Evolutionary conservation across 2,329 filamentous ascomycete genomes (phyloP), one percentile per base, ranked within the genome.

Genomic region (Trichocomaceae sp.): DNA sequence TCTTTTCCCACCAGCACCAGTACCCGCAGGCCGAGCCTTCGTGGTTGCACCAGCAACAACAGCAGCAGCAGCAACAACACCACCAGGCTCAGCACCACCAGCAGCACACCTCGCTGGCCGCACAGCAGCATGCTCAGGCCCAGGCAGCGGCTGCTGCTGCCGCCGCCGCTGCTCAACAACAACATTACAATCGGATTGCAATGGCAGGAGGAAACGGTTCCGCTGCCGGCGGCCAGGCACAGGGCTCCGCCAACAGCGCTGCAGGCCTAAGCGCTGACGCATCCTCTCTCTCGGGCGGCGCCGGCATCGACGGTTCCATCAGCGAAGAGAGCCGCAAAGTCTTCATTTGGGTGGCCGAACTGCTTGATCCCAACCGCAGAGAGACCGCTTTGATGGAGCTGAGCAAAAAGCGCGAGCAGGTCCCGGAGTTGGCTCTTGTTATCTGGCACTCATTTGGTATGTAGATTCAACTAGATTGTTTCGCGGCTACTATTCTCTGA

Each of bases 351-450:
- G 93, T 96, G 60, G 89, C 91, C 53, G 91, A 96, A 70, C 80
- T 96, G 56, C 81, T 97, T 68, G 92, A 90, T 70, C 88, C 91
- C 61, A 84, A 81, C 64, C 91, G 90, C 26, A 83, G 93, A 59
- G 93, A 97, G 76, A 86, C 89, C 4, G 93, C 93, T 49, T 79
- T 99, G 53, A 80, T 99, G 66, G 93, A 99, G 73, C 80, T 99
- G 50, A 97, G 92, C 76, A 99, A 99, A 79, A 99, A 99, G 81
- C 81, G 93, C 55, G 93, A 99, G 74, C 93, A 97, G 73, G 93
- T 99, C 15, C 92, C 93, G 0, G 93, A 99, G 76, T 79, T 99
- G 57, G 93, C 93, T 47, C 78, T 99, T 64, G 96, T 99, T 58
- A 79, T 99, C 59, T 99, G 93, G 93, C 93, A 99, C 73, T 97